Conservation (phyloP, 192 early-diverging fungal genomes). For the Obelidium mucronatum region DNA sequence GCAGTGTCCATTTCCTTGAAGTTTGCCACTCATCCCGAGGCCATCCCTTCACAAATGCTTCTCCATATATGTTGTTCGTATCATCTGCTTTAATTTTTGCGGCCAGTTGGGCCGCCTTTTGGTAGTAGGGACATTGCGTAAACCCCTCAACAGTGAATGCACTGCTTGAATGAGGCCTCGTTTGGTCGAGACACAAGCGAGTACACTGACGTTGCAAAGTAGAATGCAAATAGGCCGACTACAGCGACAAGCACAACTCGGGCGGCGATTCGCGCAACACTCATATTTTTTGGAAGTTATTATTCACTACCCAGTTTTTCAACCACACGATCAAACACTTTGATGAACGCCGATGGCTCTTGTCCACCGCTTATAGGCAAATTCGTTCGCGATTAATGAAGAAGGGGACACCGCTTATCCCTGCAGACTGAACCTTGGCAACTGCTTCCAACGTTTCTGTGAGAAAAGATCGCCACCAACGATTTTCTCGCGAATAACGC, state of each 20-base stretch:
- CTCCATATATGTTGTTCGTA: background rate
- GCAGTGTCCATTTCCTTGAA: background rate
- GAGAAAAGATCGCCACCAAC: slow-evolving; percentile 64
- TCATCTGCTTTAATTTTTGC: background rate
- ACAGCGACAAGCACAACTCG: no score
- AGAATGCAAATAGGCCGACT: background rate
- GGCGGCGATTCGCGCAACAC: no score
- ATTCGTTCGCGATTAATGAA: slow-evolving; percentile 68
- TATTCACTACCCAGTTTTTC: no score
- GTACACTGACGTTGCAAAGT: background rate
- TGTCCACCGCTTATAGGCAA: slow-evolving; percentile 55
- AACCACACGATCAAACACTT: background rate
- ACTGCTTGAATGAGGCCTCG: background rate
- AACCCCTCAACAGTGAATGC: background rate
- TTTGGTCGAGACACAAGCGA: background rate
- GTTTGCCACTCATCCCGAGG: background rate
- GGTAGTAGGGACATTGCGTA: background rate
- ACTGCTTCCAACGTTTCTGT: slow-evolving; percentile 58
- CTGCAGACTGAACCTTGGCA: slow-evolving; percentile 44
- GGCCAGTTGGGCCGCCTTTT: background rate
- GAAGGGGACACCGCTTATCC: slow-evolving; percentile 76
- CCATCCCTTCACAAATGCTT: background rate
- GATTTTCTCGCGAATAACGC: slow-evolving; percentile 50
- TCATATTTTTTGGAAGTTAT: no score
- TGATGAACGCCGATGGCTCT: background rate